Evolutionary conservation across 2,329 filamentous ascomycete species (phyloP).

Genomic region (Basipetospora chlamydospora): DNA sequence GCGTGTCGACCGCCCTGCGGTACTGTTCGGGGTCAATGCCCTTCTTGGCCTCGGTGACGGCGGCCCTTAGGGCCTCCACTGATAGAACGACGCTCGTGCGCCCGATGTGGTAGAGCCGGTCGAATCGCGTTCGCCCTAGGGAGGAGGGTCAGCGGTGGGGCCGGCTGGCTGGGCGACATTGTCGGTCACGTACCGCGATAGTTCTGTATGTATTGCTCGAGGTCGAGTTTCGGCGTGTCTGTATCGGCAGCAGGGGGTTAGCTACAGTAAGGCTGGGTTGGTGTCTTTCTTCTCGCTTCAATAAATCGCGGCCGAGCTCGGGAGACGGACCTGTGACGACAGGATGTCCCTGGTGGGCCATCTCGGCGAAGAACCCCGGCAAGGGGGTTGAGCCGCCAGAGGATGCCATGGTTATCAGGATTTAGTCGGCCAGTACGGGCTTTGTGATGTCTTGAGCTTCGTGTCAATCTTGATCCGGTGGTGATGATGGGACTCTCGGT

Average conservation of each 20-base stretch:
- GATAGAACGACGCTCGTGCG: conserved; percentile 60
- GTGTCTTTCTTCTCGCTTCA: no score
- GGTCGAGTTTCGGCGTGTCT: conserved; percentile 78
- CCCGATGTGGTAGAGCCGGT: conserved; percentile 72
- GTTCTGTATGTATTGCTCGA: conserved; percentile 81
- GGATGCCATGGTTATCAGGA: not conserved
- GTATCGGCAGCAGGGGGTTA: conserved; percentile 3
- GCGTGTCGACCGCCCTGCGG: conserved; percentile 47
- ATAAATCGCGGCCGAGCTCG: no score
- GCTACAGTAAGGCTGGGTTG: no score
- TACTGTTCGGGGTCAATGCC: conserved; percentile 64
- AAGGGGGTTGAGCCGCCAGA: not conserved
- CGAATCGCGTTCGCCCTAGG: conserved; percentile 63
- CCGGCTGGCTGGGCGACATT: not conserved
- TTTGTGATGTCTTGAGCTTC: no score
- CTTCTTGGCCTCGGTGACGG: conserved; percentile 59
- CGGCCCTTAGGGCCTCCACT: conserved; percentile 66
- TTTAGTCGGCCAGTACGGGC: no score
- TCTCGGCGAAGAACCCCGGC: conserved; percentile 27
- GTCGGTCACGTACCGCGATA: conserved; percentile 72
- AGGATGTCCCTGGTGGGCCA: conserved; percentile 29
- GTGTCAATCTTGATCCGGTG: not conserved
- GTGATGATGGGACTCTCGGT: not conserved
- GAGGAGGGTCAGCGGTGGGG: conserved; percentile 1
- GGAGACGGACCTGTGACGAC: conserved; percentile 29